phyloP scores from a whole-genome alignment of 164 flowering plant genomes.

The Nymphaea colorata region DNA sequence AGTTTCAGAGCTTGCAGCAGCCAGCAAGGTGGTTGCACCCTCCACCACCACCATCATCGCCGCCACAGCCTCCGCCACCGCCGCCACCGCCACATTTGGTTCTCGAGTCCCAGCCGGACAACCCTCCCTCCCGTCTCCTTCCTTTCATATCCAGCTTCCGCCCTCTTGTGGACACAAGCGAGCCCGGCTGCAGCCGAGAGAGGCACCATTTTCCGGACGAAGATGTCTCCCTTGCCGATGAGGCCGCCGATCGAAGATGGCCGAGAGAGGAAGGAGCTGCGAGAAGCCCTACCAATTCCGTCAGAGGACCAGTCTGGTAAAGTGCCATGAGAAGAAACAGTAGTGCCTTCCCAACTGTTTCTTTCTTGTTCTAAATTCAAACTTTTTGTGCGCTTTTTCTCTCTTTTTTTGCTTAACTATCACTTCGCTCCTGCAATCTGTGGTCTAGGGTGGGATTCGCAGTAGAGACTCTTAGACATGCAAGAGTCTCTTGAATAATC shows the following conservation, averaged over 20 bases:
- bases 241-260: constrained; percentile 6
- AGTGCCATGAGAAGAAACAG: background rate
- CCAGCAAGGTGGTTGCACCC: constrained; percentile 9
- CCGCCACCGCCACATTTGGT: constrained; percentile 2
- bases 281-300: constrained; percentile 10
- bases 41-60: constrained; percentile 1
- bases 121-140: background rate
- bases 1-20: constrained; percentile 2
- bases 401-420: too few species aligned
- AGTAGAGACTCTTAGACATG: background rate
- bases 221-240: constrained; percentile 3
- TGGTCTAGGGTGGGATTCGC: background rate
- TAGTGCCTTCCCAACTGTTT: background rate
- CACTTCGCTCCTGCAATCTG: background rate
- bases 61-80: background rate
- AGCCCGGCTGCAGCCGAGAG: constrained; percentile 7
- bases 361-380: background rate
- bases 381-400: background rate
- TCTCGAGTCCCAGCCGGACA: background rate
- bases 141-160: constrained; percentile 12
- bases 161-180: constrained; percentile 13
- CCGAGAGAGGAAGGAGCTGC: constrained; percentile 14
- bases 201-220: constrained; percentile 6
- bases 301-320: constrained; percentile 27
- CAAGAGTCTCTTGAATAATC: background rate